A percentile compares a stretch with the other conserved stretches of the same genome.
Evolutionary conservation across 768 basidiomycete species (phyloP).

Genomic region (Hydnomerulius pinastri): DNA sequence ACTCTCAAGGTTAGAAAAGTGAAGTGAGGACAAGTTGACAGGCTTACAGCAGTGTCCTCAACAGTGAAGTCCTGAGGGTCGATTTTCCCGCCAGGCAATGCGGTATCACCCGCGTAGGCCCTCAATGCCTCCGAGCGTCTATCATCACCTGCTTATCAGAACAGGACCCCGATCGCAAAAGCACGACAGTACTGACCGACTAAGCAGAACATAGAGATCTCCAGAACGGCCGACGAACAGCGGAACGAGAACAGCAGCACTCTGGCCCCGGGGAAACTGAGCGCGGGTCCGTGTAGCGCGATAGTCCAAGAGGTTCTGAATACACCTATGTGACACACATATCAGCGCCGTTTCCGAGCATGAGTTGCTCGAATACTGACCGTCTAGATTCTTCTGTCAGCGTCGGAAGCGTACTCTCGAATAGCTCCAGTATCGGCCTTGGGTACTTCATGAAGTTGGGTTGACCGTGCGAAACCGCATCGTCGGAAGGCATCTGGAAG

Average conservation of each 20-base stretch:
- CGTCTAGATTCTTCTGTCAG: conserved; percentile 24
- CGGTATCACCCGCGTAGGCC: conserved; percentile 86
- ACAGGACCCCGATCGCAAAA: background rate
- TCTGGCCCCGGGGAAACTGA: conserved; percentile 54
- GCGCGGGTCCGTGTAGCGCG: conserved; percentile 30
- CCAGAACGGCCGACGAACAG: conserved; percentile 83
- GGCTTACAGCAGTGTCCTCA: conserved; percentile 76
- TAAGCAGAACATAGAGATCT: conserved; percentile 85
- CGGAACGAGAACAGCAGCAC: conserved; percentile 80
- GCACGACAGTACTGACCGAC: conserved; percentile 52
- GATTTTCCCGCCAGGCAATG: conserved; percentile 82
- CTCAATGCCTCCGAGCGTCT: conserved; percentile 76
- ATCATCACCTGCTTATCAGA: background rate
- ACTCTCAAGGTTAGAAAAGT: background rate
- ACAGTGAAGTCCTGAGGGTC: conserved; percentile 66
- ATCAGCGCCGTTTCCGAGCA: background rate
- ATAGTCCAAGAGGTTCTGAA: conserved; percentile 27
- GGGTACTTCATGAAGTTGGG: conserved; percentile 22
- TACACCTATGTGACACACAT: conserved; percentile 17
- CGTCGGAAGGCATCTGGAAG: conserved; percentile 13
- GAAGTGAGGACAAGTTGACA: background rate
- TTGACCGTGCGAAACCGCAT: background rate
- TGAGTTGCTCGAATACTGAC: conserved; percentile 8
- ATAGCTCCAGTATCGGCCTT: conserved; percentile 3
- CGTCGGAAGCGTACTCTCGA: conserved; percentile 11